phyloP scores from a whole-genome alignment of 2,329 filamentous ascomycete genomes.

The Cercospora sojina region DNA sequence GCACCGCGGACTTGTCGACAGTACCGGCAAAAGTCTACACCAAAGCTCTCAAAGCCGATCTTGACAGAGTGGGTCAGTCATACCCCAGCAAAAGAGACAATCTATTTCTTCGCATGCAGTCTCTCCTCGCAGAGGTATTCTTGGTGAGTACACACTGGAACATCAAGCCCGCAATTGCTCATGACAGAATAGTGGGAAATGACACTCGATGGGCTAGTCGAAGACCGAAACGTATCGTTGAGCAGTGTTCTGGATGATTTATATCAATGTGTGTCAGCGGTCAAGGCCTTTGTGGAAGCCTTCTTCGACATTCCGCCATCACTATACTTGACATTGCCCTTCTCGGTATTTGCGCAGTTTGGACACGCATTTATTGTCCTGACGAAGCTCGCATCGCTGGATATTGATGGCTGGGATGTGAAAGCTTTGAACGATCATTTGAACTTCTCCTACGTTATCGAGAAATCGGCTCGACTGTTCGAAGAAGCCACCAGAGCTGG shows the following conservation, averaged over 20 bases:
- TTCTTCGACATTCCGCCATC: constrained; percentile 32
- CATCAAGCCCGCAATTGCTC: neutral
- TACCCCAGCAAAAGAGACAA: constrained; percentile 26
- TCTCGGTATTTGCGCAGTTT: constrained; percentile 35
- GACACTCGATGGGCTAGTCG: constrained; percentile 30
- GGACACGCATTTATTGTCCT: constrained; percentile 35
- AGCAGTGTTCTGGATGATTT: constrained; percentile 31
- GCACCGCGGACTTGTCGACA: constrained; percentile 25
- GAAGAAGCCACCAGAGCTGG: constrained; percentile 22
- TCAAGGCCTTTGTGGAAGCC: constrained; percentile 30
- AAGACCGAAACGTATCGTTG: constrained; percentile 25
- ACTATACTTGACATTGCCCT: constrained; percentile 32
- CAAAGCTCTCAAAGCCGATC: constrained; percentile 33
- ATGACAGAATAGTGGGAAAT: constrained; percentile 22
- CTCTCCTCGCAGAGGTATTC: constrained; percentile 30
- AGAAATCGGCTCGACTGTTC: constrained; percentile 26
- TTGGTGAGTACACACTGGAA: constrained; percentile 10
- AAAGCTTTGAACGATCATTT: constrained; percentile 24
- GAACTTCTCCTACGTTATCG: constrained; percentile 28
- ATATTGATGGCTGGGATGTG: constrained; percentile 35
- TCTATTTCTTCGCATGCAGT: constrained; percentile 30
- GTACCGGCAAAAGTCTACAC: constrained; percentile 32
- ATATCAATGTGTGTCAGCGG: constrained; percentile 29
- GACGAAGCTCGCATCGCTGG: constrained; percentile 32
- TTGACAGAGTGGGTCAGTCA: constrained; percentile 25